Base-by-base conservation (phyloP, 2,329 filamentous ascomycete species). In the Stagonosporopsis chrysanthemi region DNA sequence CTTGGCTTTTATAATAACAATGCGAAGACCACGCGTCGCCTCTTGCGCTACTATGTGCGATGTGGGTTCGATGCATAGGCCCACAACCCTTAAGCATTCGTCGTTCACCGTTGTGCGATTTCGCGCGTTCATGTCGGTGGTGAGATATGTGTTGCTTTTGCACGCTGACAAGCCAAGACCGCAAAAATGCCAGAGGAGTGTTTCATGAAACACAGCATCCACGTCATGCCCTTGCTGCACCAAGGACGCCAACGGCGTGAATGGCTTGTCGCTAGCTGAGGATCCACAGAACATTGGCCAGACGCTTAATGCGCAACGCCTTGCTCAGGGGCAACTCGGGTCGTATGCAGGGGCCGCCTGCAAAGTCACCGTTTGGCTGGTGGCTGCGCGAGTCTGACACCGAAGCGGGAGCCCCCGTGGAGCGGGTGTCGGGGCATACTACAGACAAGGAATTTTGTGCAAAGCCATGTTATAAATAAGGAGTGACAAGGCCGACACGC, bases 191-290 rank as follows among this genome's bases (percentile, higher is more conserved):
- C 48, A 55, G 48, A 57, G 54, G 33, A 35, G 38, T 47, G 66
- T 70, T 70, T 70, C 61, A 64, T 68, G 67, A 68, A 69, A 69
- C 66, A 60, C 56, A 55, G 33, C 55, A 17, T 44, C 38, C 48
- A 33, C 43, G 43, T 41, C 41, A 19, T 44, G 38, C 59, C 62
- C 63, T 67, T 65, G 62, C 65, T 58, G 53, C 57, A 56, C 62
- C 55, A 64, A 56, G 61, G 38, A 47, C 62, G 48, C 63, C 61
- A 36, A 55, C 46, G 51, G 47, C 58, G 52, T 66, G 54, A 68
- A 64, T 63, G 58, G 64, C 43, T 24, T 52, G 44, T 57, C 46
- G 44, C 59, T 35, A 24, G 57, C 54, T 48, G 44, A 43, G 35
- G 46, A 61, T 60, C 64, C 65, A 65, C 65, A 50, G 19, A 22